These are phyloP conservation scores for Trichosporon sp. DNA, from an alignment of 1,284 basidiomycete genomes.

Conservation along the genomic window DNA sequence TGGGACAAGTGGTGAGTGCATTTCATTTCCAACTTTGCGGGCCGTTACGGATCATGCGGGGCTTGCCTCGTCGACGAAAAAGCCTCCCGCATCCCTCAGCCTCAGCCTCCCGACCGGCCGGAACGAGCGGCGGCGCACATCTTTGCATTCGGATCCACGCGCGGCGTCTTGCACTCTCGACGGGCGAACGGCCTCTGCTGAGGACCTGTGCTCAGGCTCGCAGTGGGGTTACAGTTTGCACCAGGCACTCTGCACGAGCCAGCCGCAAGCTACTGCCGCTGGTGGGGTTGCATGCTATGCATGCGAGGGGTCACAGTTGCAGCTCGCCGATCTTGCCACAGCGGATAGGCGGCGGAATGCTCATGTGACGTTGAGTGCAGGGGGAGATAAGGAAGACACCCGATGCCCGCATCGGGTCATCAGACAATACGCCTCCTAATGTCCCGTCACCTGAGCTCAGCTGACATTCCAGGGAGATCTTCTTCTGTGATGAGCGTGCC, in stretches of 20 bases:
- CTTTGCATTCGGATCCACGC: neutral
- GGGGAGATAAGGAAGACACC: slow-evolving; percentile 3
- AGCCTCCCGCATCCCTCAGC: neutral
- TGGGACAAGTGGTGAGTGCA: slow-evolving; percentile 66
- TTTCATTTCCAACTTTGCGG: neutral
- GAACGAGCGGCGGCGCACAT: neutral
- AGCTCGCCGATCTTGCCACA: neutral
- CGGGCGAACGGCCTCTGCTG: neutral
- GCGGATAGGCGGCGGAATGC: neutral
- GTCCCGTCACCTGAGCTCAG: neutral
- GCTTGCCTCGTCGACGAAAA: neutral
- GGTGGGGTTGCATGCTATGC: neutral
- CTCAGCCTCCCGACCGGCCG: neutral
- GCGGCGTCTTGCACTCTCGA: neutral
- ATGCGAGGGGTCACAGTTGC: neutral
- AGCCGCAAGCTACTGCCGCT: neutral
- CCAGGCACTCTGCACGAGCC: slow-evolving; percentile 7
- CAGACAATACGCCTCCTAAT: neutral
- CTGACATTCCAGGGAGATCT: slow-evolving; percentile 76
- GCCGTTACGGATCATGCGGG: no score
- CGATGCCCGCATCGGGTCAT: neutral
- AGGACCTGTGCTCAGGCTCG: slow-evolving; percentile 3
- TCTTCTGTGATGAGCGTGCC: slow-evolving; percentile 94
- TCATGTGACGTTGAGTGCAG: neutral
- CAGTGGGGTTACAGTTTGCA: neutral